Base-by-base conservation (phyloP, 2,329 filamentous ascomycete genomes). In the Talaromyces rugulosus region DNA sequence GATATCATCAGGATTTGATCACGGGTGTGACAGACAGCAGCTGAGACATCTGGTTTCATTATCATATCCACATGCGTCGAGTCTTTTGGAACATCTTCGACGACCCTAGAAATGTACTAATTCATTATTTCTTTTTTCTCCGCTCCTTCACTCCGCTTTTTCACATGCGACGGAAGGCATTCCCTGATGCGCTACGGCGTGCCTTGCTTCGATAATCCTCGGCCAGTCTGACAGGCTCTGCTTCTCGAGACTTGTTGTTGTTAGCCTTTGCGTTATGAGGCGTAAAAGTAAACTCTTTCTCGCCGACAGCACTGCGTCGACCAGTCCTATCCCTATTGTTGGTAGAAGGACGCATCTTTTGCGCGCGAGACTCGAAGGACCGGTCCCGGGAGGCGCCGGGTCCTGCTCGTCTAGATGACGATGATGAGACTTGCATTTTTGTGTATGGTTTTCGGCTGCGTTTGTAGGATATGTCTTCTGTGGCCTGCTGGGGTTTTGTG, bases 231-330 rank as follows among this genome's bases (percentile, higher is more conserved):
- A 18, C 23, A 8, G 50, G 50, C 27, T 52, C 36, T 5, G 40
- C 54, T 69, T 47, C 44, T 61, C 58, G 7, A 66, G 65, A 28
- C 65, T 66, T 5, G 65, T 67, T 69, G 16, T 7, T 34, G 16
- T n/a, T 18, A 7, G 66, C 69, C 62, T 73, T 76, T 40, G 68
- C 75, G 69, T 81, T 82, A 53, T 78, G 74, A 0, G 86, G 85
- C 58, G 80, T 82, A 74, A 88, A 89, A 0, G 84, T 85, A 63
- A 89, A 81, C 66, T 87, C 82, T 67, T 84, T 81, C 65, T 82
- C 80, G 16, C 80, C 80, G 30, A 79, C 78, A 0, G 76, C 77
- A 55, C 69, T 68, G 28, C 70, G 69, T 18, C 73, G 70, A 28
- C 40, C 42, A 28, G 55, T 9, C 58, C 30, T 59, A 11, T 59